Conservation (phyloP, 805 yeast genomes). For the Saccharomyces mikatae region DNA sequence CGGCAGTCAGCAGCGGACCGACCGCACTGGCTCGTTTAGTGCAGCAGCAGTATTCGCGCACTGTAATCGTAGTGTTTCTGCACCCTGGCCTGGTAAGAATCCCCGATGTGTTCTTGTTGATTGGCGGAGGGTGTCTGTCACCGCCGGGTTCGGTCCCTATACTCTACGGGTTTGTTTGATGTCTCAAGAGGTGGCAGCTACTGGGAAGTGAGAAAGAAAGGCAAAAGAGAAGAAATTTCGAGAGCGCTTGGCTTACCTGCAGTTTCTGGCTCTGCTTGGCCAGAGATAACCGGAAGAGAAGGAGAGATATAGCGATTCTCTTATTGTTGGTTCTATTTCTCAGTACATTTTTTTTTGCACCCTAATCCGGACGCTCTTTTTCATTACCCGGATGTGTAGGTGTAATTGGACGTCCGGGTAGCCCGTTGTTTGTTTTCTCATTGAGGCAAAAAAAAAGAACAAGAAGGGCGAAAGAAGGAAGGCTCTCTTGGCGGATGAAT, state of each 20-base stretch:
- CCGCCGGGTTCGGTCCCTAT: background rate
- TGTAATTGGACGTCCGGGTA: background rate
- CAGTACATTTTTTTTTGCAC: too few species aligned
- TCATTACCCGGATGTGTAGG: too few species aligned
- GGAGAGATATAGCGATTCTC: too few species aligned
- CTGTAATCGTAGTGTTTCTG: background rate
- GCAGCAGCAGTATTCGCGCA: background rate
- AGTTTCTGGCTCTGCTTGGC: too few species aligned
- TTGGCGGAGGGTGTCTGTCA: background rate
- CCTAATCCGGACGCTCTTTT: too few species aligned
- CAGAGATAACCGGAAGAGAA: too few species aligned
- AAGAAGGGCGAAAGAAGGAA: background rate
- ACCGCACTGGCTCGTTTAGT: background rate
- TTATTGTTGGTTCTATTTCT: too few species aligned
- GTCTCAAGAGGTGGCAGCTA: too few species aligned
- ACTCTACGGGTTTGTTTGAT: too few species aligned
- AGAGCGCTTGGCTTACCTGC: too few species aligned
- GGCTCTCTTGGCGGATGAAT: background rate
- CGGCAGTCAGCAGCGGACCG: background rate
- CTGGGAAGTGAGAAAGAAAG: too few species aligned
- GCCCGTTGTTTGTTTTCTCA: background rate
- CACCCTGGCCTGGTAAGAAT: background rate
- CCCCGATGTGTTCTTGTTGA: background rate
- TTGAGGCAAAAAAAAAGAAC: background rate
- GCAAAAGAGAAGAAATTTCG: too few species aligned